Evolutionary conservation across 371 early-diverging fungal genomes (phyloP).

Genomic region (Mucor plumbeus): DNA sequence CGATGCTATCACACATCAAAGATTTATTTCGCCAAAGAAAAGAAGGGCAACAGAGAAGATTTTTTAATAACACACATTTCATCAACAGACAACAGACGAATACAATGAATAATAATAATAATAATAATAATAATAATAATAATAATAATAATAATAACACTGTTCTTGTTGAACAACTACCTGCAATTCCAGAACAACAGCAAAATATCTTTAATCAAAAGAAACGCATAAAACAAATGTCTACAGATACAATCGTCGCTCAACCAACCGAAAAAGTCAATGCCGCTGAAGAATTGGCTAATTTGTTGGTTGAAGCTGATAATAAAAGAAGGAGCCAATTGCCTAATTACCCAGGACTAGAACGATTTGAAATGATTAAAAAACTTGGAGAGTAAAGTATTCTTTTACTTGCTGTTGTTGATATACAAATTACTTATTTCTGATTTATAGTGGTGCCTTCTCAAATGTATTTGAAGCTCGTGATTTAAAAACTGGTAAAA

Average conservation of each 20-base stretch:
- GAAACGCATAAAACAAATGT: conserved; percentile 4
- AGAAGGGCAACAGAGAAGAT: conserved; percentile 12
- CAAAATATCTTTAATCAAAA: background rate
- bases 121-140: no score
- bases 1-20: conserved; percentile 29
- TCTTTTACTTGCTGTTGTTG: background rate
- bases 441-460: conserved; percentile 74
- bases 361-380: conserved; percentile 48
- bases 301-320: conserved; percentile 10
- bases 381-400: conserved; percentile 68
- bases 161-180: background rate
- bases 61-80: conserved; percentile 12
- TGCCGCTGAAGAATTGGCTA: conserved; percentile 20
- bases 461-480: conserved; percentile 77
- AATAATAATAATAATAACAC: background rate
- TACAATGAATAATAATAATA: background rate
- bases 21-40: conserved; percentile 28
- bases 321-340: conserved; percentile 31
- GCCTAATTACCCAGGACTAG: conserved; percentile 56
- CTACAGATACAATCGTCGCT: conserved; percentile 9
- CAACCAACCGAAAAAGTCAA: background rate
- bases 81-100: conserved; percentile 8
- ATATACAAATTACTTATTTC: background rate
- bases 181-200: background rate
- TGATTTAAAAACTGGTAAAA: conserved; percentile 53